These are phyloP conservation scores for Lipomyces orientalis DNA, from an alignment of 805 yeast species.

Conservation along the genomic window DNA sequence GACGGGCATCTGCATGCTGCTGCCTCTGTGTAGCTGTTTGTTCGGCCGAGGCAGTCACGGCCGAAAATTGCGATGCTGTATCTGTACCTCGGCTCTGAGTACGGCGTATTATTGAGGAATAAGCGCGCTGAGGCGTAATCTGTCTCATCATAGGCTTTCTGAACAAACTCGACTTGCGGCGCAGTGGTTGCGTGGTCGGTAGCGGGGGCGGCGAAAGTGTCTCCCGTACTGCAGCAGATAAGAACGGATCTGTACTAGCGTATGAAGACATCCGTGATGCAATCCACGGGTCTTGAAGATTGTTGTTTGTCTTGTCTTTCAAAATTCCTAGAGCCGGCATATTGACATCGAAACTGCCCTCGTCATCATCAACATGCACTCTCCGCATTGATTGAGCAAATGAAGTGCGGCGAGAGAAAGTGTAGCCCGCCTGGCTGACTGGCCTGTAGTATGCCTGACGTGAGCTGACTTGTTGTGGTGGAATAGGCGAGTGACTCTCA, in stretches of 20 bases:
- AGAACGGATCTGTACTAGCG: conserved; percentile 10
- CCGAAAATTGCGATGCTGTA: neutral
- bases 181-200: neutral
- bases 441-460: conserved; percentile 13
- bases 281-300: conserved; percentile 1
- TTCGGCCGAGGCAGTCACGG: neutral
- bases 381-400: conserved; percentile 1
- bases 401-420: neutral
- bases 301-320: conserved; percentile 12
- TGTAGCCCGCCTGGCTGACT: neutral
- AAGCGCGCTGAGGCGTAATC: conserved; percentile 3
- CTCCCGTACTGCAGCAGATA: conserved; percentile 1
- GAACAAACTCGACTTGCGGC: neutral
- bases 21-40: neutral
- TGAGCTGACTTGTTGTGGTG: conserved; percentile 9
- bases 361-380: neutral
- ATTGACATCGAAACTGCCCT: neutral
- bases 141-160: conserved; percentile 5
- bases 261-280: conserved; percentile 6
- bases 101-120: conserved; percentile 5
- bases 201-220: neutral
- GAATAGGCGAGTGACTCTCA: neutral
- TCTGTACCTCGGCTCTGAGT: neutral
- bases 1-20: neutral
- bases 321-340: neutral